phyloP scores from a whole-genome alignment of 306 rosid genomes.

The Vachellia collinsii region DNA sequence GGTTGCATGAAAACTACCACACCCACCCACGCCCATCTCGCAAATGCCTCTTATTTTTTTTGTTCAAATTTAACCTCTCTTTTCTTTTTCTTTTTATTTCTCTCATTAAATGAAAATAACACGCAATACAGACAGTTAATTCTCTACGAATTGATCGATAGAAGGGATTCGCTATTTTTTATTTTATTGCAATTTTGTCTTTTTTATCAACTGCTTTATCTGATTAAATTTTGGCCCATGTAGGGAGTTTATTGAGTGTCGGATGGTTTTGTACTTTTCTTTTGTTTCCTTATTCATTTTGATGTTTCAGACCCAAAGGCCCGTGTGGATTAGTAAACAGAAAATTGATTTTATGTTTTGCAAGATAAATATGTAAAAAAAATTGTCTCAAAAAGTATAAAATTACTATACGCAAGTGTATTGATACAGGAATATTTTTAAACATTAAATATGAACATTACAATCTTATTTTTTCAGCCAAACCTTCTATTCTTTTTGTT shows the following conservation, averaged over 20 bases:
- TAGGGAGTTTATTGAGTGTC: too few relatives aligned
- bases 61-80: not conserved
- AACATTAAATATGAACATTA: too few relatives aligned
- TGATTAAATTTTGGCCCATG: not conserved
- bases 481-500: too few relatives aligned
- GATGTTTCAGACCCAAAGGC: not conserved
- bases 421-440: too few relatives aligned
- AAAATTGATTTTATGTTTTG: too few relatives aligned
- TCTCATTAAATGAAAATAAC: not conserved
- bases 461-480: too few relatives aligned
- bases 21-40: not conserved
- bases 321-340: too few relatives aligned
- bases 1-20: slow-evolving; percentile 37
- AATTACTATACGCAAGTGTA: too few relatives aligned
- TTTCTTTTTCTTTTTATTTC: not conserved
- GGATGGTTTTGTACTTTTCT: not conserved
- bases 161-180: too few relatives aligned
- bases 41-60: not conserved
- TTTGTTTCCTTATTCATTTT: not conserved
- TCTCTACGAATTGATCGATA: not conserved
- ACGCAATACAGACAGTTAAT: not conserved
- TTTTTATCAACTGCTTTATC: not conserved
- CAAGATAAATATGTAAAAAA: too few relatives aligned
- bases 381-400: too few relatives aligned
- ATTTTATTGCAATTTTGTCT: not conserved